phyloP scores from a whole-genome alignment of 1,284 basidiomycete species.

The Bjerkandera adusta region DNA sequence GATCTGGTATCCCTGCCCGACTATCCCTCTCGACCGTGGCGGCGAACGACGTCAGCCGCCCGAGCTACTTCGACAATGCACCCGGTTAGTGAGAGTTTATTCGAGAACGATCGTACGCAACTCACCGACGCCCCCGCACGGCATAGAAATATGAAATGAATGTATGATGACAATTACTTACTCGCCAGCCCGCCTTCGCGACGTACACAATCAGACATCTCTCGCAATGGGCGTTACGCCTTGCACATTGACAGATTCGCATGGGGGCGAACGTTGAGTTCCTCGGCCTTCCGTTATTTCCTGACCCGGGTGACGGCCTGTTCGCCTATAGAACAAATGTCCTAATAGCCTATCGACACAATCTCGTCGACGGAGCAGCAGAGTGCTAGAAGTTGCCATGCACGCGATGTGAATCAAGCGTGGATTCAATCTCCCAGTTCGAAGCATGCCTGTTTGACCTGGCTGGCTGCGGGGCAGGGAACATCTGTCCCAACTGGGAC shows the following conservation, averaged over 20 bases:
- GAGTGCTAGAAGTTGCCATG: conserved; percentile 8
- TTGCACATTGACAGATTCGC: neutral
- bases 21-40: no score
- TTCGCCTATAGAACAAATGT: conserved; percentile 5
- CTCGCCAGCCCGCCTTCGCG: no score
- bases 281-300: conserved; percentile 9
- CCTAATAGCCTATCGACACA: conserved; percentile 8
- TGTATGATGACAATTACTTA: no score
- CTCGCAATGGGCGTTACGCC: no score
- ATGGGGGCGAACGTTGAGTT: neutral
- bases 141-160: neutral
- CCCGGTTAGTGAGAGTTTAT: no score
- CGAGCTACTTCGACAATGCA: no score
- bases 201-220: neutral
- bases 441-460: conserved; percentile 4
- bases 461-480: conserved; percentile 11
- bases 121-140: neutral
- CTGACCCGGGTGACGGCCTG: conserved; percentile 6
- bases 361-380: neutral
- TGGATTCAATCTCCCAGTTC: conserved; percentile 10
- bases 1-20: no score
- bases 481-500: conserved; percentile 7
- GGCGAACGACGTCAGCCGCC: no score
- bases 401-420: conserved; percentile 6
- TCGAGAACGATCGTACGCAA: no score